These are phyloP conservation scores for Camillea tinctor DNA, from an alignment of 2,329 filamentous ascomycete genomes.

Conservation along the genomic window DNA sequence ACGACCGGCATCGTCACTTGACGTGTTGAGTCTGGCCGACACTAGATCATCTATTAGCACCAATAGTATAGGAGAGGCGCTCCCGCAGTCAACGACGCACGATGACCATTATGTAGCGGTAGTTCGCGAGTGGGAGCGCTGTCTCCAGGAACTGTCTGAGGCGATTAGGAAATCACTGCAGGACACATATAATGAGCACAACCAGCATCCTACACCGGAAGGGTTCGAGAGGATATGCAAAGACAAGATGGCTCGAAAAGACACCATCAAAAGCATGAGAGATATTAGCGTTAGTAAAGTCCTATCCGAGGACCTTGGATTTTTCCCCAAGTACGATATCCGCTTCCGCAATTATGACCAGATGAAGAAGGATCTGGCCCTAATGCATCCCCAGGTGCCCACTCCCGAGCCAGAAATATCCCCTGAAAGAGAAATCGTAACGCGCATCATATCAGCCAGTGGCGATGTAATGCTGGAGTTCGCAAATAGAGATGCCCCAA, in stretches of 20 bases:
- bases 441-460: conserved; percentile 42
- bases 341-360: conserved; percentile 48
- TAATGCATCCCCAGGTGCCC: conserved; percentile 41
- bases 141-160: conserved; percentile 42
- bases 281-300: conserved; percentile 43
- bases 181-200: conserved; percentile 46
- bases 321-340: conserved; percentile 45
- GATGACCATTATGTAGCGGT: conserved; percentile 35
- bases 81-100: background rate
- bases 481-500: conserved; percentile 39
- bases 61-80: conserved; percentile 5
- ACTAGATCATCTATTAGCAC: conserved; percentile 20
- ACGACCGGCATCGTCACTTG: background rate
- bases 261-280: conserved; percentile 45
- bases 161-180: conserved; percentile 41
- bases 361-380: conserved; percentile 41
- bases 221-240: conserved; percentile 44
- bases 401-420: conserved; percentile 41
- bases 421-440: conserved; percentile 38
- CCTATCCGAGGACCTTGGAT: conserved; percentile 44
- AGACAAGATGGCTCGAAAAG: conserved; percentile 41
- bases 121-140: conserved; percentile 45
- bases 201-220: conserved; percentile 41
- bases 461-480: conserved; percentile 55
- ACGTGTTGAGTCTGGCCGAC: conserved; percentile 2